phyloP scores from a whole-genome alignment of 495 filamentous ascomycete genomes.

The Tuber magnatum region DNA sequence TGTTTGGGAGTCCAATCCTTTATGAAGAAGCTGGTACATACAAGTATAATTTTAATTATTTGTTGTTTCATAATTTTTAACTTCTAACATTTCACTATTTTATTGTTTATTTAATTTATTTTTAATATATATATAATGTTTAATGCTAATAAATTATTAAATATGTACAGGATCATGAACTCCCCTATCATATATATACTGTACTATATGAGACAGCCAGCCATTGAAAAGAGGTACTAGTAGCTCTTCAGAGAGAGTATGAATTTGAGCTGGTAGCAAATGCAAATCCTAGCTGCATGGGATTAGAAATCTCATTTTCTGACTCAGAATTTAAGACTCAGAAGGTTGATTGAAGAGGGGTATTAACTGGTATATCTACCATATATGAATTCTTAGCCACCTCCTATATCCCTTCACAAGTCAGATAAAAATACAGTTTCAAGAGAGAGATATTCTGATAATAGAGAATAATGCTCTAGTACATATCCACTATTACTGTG shows the following conservation, averaged over 20 bases:
- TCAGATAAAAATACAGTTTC: background rate
- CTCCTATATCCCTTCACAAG: background rate
- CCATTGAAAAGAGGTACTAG: background rate
- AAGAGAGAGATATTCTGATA: too few species aligned
- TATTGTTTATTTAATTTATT: too few species aligned
- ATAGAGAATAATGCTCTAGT: too few species aligned
- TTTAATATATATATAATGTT: too few species aligned
- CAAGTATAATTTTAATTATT: too few species aligned
- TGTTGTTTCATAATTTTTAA: too few species aligned
- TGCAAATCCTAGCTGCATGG: background rate
- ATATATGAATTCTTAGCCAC: constrained; percentile 5
- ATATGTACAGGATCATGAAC: too few species aligned
- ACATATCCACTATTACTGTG: constrained; percentile 4
- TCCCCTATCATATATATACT: constrained; percentile 9
- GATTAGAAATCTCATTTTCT: background rate
- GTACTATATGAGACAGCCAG: background rate
- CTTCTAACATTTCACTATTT: too few species aligned
- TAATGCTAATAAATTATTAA: too few species aligned
- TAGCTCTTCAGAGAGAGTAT: constrained; percentile 2
- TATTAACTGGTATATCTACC: too few species aligned
- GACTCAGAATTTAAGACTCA: background rate
- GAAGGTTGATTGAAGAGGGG: background rate
- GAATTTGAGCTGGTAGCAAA: constrained; percentile 2
- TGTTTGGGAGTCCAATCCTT: too few species aligned
- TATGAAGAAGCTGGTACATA: too few species aligned